phyloP scores from a whole-genome alignment of 139 green algal genomes.

The Medakamo hakoo region DNA sequence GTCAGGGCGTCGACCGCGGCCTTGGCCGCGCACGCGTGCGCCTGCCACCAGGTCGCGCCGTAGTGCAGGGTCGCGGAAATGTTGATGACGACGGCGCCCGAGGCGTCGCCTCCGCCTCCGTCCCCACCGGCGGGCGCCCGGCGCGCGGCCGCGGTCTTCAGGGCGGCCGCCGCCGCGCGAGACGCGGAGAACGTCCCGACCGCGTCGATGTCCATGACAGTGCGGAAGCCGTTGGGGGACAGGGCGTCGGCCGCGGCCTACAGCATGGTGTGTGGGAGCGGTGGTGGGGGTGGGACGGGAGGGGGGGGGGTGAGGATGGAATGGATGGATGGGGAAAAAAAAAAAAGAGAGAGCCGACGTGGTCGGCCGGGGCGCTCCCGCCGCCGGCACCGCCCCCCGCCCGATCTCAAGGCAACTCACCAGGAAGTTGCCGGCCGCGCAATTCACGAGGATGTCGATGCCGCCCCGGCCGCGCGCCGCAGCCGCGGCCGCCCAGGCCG shows the following conservation, averaged over 20 bases:
- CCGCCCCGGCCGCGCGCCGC: conserved; percentile 20
- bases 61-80: conserved; percentile 94
- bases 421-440: conserved; percentile 71
- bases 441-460: conserved; percentile 88
- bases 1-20: conserved; percentile 84
- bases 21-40: conserved; percentile 71
- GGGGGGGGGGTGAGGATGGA: too few species aligned
- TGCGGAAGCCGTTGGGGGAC: conserved; percentile 71
- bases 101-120: too few species aligned
- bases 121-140: too few species aligned
- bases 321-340: too few species aligned
- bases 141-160: too few species aligned
- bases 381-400: too few species aligned
- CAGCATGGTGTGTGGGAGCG: too few species aligned
- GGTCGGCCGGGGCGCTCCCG: too few species aligned
- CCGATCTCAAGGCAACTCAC: conserved; percentile 43
- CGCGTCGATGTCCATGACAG: conserved; percentile 93
- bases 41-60: conserved; percentile 84
- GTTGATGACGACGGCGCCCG: conserved; percentile 59
- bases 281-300: too few species aligned
- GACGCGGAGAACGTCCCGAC: conserved; percentile 67
- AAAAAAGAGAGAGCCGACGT: too few species aligned
- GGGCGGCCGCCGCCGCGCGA: conserved; percentile 44
- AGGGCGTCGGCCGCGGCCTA: conserved; percentile 69
- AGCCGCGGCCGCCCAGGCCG: conserved; percentile 26